Evolutionary conservation across 1,284 basidiomycete species (phyloP).

Genomic region (Inonotus hispidus): DNA sequence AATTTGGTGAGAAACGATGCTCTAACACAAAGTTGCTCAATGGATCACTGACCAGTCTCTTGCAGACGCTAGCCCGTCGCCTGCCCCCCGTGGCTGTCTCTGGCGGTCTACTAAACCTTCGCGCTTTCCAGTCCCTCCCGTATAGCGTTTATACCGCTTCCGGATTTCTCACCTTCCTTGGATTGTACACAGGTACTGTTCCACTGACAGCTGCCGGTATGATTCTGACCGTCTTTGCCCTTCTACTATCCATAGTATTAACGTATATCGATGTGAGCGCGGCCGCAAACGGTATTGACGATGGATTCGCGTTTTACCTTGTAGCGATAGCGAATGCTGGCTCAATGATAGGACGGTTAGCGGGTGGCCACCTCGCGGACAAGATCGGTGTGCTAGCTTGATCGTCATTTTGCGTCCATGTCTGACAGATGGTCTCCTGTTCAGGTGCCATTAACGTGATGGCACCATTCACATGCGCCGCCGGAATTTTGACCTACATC

Average conservation of each 20-base stretch:
- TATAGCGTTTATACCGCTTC: slow-evolving; percentile 25
- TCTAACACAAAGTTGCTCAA: not conserved
- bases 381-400: slow-evolving; percentile 30
- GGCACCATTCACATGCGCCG: slow-evolving; percentile 27
- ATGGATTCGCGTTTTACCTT: slow-evolving; percentile 45
- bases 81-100: slow-evolving; percentile 25
- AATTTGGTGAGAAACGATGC: slow-evolving; percentile 21
- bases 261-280: slow-evolving; percentile 46
- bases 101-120: slow-evolving; percentile 27
- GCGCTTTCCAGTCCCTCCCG: slow-evolving; percentile 24
- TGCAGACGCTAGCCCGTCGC: slow-evolving; percentile 24
- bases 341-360: slow-evolving; percentile 38
- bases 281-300: slow-evolving; percentile 33
- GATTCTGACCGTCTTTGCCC: not conserved
- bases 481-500: slow-evolving; percentile 27
- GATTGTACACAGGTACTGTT: slow-evolving; percentile 26
- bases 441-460: slow-evolving; percentile 26
- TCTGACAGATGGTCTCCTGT: not conserved
- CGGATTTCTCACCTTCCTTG: slow-evolving; percentile 26
- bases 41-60: not conserved
- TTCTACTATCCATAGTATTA: slow-evolving; percentile 30
- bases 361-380: slow-evolving; percentile 37
- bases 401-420: not conserved
- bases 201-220: not conserved
- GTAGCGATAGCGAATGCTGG: slow-evolving; percentile 45